Evolutionary conservation across 352 stramenopile genomes (phyloP), one percentile per base, ranked within the genome.

Genomic region (Phytophthora gonapodyides): DNA sequence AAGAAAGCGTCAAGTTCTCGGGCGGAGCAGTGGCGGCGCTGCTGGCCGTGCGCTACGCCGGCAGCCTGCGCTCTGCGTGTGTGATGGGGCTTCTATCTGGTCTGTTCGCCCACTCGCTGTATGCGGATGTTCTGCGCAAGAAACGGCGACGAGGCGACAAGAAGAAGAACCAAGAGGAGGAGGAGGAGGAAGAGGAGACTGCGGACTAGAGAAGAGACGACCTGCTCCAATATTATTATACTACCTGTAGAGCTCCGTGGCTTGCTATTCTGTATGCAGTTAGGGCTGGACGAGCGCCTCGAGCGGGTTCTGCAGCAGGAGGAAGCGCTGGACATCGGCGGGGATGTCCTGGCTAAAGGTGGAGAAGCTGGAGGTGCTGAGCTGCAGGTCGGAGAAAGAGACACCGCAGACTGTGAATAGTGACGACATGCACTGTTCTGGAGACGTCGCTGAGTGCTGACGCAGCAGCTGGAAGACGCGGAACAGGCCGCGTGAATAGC

Each of bases 21-120:
- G 82, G 82, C 30, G 80, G 78, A 34, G 62, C 80, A n/a, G 67
- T 85, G 41, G 83, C 83, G 6, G 77, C 77, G 49, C 47, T 89
- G 42, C 42, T 87, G 42, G 83, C 83, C 16, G 69, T 87, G 54
- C 76, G 80, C 47, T 90, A 80, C 52, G 72, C 83, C 8, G 67
- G 74, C 24, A 92, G 83, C 42, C 53, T 92, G 34, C 80, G 75
- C 41, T 82, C 83, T 1, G 83, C 83, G 34, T 81, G 72, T 27
- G 52, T 87, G 19, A 58, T 90, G 24, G 83, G 83, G 1, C 40
- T 92, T 16, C 58, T 92, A 31, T 81, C 80, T 0, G 83, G 83
- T 11, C 66, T 92, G 35, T 84, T 89, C 42, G 73, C 80, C 3
- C 83, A 92, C 56, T 89, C 80, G 31, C 53, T 92, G 16, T 91